Conservation (phyloP, 148 eudicot genomes). For the Limonium bicolor region DNA sequence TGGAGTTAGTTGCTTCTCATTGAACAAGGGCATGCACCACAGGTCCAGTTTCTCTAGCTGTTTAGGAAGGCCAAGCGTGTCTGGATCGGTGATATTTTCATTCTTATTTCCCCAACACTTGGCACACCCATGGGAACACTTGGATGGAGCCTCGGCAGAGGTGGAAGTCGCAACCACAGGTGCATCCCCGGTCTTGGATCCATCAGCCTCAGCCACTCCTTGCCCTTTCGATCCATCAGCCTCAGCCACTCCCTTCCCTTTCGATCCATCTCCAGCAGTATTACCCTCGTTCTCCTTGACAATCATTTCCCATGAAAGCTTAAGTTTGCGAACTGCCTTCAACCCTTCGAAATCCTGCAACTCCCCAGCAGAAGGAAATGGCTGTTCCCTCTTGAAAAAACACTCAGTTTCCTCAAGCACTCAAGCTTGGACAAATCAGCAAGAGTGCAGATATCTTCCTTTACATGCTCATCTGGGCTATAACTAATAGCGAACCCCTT, state of each 20-base stretch:
- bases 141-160: not conserved
- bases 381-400: constrained; percentile 14
- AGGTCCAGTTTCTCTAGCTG: constrained; percentile 24
- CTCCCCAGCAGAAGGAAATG: constrained; percentile 5
- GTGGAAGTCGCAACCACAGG: too few relatives aligned
- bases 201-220: not conserved
- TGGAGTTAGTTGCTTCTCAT: constrained; percentile 6
- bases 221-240: not conserved
- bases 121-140: too few relatives aligned
- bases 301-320: not conserved
- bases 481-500: constrained; percentile 29
- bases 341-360: not conserved
- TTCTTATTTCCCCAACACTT: constrained; percentile 10
- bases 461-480: not conserved
- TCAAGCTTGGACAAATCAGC: constrained; percentile 13
- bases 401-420: constrained; percentile 22
- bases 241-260: not conserved
- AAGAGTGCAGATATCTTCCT: constrained; percentile 17
- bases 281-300: not conserved
- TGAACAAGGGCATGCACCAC: constrained; percentile 1
- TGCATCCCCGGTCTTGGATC: not conserved
- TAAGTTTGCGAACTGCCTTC: not conserved
- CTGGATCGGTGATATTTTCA: constrained; percentile 14
- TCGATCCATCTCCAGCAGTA: not conserved
- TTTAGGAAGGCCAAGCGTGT: constrained; percentile 4